Evolutionary conservation across 371 early-diverging fungal genomes (phyloP), one percentile per base, ranked within the genome.

Genomic region (Scutellospora calospora): DNA sequence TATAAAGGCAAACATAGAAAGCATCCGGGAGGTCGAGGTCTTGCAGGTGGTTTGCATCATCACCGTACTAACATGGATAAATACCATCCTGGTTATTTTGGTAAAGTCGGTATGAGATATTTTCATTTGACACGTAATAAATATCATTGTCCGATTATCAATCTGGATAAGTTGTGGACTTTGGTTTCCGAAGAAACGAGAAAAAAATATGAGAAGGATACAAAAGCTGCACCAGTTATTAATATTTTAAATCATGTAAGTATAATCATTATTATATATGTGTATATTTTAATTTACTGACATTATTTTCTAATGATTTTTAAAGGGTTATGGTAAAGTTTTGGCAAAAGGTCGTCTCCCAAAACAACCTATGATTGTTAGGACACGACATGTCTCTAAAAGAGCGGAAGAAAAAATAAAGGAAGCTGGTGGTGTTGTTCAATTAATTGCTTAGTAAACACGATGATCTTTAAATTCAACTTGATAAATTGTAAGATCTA

Each of bases 31-130:
- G 99, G 99, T 95, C 95, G 99, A 89, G 99, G 99, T 97, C 92
- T 97, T 87, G 99, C 99, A 90, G 99, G 99, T 95, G 99, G 99
- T 93, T 94, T 95, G 88, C 98, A 98, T 90, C 99, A 99, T 90
- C 98, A 99, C 95, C 95, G 99, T 85, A 99, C 97, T 91, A 97
- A 97, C 93, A 97, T 99, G 95, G 98, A 98, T 91, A 98, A 96
- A 95, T 99, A 97, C 96, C 99, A 99, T 92, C 99, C 99, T 84
- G 99, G 99, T 90, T 98, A 98, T 96, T 99, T 98, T 87, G 99
- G 99, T 91, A 99, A 99, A 92, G 98, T 98, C 90, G 99, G 99
- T 95, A 98, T 98, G 98, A 97, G 99, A 83, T 92, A 96, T 89
- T 98, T 97, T 96, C 98, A 98, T 95, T 90, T 93, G 93, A 98